phyloP scores from a whole-genome alignment of 2,329 filamentous ascomycete genomes.

The Fusarium zealandicum region DNA sequence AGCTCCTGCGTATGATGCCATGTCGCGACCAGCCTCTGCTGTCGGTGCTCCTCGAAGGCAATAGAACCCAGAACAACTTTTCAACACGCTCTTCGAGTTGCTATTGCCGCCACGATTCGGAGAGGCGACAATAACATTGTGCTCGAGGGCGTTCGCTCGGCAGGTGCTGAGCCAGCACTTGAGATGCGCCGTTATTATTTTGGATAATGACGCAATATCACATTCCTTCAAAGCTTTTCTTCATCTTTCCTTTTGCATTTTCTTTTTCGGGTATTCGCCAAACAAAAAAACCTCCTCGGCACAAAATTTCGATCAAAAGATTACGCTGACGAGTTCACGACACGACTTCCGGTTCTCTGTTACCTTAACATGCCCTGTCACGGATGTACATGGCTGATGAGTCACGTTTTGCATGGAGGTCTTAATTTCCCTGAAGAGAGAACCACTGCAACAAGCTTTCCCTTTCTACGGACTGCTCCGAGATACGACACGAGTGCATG shows the following conservation, averaged over 20 bases:
- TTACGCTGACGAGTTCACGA: conserved; percentile 49
- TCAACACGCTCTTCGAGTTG: neutral
- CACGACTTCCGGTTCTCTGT: conserved; percentile 46
- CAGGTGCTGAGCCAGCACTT: conserved; percentile 16
- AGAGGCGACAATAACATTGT: conserved; percentile 10
- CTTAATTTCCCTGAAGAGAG: conserved; percentile 42
- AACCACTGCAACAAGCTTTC: conserved; percentile 36
- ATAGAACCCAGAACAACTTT: conserved; percentile 37
- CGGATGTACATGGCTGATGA: conserved; percentile 55
- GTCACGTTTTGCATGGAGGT: conserved; percentile 53
- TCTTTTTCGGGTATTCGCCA: conserved; percentile 42
- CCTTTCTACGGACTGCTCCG: conserved; percentile 38
- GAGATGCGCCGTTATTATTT: conserved; percentile 1
- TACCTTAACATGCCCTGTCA: conserved; percentile 46
- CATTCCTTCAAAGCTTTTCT: conserved; percentile 30
- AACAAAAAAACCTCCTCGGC: conserved; percentile 40
- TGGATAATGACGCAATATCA: conserved; percentile 18
- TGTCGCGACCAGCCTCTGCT: conserved; percentile 56
- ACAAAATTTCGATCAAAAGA: conserved; percentile 40
- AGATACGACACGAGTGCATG: conserved; percentile 44
- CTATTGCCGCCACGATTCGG: neutral
- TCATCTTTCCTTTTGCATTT: conserved; percentile 33
- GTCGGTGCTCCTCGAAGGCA: conserved; percentile 53
- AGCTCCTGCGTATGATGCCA: conserved; percentile 57
- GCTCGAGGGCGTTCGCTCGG: conserved; percentile 6